These are phyloP conservation scores for Mucor saturninus DNA, from an alignment of 371 early-diverging fungal genomes.

Conservation along the genomic window DNA sequence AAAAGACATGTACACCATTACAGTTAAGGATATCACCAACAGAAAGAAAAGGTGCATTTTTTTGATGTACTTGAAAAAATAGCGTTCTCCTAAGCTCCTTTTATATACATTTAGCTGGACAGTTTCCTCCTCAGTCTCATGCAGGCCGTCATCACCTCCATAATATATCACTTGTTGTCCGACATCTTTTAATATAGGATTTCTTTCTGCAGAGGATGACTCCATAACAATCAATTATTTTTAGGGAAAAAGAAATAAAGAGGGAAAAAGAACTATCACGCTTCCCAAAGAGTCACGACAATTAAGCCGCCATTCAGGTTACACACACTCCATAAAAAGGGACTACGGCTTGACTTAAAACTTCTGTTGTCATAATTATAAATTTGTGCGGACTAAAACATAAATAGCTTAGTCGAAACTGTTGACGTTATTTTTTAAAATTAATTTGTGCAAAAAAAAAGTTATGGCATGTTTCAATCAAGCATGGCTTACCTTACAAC, in stretches of 20 bases:
- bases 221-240: background rate
- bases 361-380: too few species aligned
- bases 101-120: constrained; percentile 1
- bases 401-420: too few species aligned
- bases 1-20: background rate
- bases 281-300: background rate
- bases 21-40: background rate
- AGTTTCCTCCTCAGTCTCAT: constrained; percentile 1
- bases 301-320: background rate
- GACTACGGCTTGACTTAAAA: too few species aligned
- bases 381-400: too few species aligned
- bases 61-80: background rate
- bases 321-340: background rate
- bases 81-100: constrained; percentile 4
- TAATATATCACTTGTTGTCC: constrained; percentile 6
- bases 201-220: constrained; percentile 12
- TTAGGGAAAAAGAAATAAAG: constrained; percentile 1
- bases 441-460: too few species aligned
- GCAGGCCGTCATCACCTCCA: constrained; percentile 6
- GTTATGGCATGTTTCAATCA: too few species aligned
- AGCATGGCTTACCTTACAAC: too few species aligned
- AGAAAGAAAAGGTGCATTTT: constrained; percentile 12
- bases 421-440: too few species aligned
- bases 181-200: background rate
- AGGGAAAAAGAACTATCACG: constrained; percentile 1